Evolutionary conservation across 495 filamentous ascomycete species (phyloP).

Genomic region (Hypoxylon subgilvum): DNA sequence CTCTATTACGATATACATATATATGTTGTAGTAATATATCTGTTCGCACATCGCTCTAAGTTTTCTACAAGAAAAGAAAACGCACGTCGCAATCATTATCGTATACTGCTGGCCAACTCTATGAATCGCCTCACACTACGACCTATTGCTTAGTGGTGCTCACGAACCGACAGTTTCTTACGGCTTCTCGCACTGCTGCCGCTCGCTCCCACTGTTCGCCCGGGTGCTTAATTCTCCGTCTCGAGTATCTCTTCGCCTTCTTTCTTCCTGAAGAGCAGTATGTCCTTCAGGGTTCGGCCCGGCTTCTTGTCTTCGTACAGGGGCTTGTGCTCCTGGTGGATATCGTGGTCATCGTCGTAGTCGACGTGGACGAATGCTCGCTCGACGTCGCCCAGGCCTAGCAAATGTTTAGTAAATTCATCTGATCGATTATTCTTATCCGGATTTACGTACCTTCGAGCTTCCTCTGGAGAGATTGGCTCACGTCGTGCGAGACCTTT

Average conservation of each 20-base stretch:
- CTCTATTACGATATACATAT: too few species aligned
- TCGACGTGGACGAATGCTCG: slow-evolving; percentile 65
- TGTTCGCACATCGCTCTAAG: background rate
- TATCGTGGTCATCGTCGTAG: slow-evolving; percentile 57
- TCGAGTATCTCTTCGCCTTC: slow-evolving; percentile 34
- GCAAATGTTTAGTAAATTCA: slow-evolving; percentile 5
- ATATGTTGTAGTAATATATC: background rate
- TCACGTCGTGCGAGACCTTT: slow-evolving; percentile 61
- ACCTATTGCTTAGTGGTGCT: too few species aligned
- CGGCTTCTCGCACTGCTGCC: too few species aligned
- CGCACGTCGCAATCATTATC: background rate
- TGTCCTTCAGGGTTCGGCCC: slow-evolving; percentile 45
- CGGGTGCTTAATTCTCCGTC: background rate
- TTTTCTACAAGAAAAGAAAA: background rate
- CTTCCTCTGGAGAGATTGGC: slow-evolving; percentile 60
- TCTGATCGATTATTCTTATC: background rate
- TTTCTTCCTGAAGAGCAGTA: slow-evolving; percentile 47
- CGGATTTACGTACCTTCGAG: slow-evolving; percentile 48
- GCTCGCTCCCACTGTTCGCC: too few species aligned
- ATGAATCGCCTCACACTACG: too few species aligned
- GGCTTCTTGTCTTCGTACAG: slow-evolving; percentile 51
- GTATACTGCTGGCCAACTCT: too few species aligned
- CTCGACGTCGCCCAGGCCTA: slow-evolving; percentile 56
- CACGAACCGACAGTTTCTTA: too few species aligned
- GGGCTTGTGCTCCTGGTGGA: slow-evolving; percentile 60